A percentile compares a stretch with the other conserved stretches of the same genome.
These are phyloP conservation scores for Pseudoneurospora amorphoporcata DNA, from an alignment of 495 filamentous ascomycete species.

Conservation along the genomic window DNA sequence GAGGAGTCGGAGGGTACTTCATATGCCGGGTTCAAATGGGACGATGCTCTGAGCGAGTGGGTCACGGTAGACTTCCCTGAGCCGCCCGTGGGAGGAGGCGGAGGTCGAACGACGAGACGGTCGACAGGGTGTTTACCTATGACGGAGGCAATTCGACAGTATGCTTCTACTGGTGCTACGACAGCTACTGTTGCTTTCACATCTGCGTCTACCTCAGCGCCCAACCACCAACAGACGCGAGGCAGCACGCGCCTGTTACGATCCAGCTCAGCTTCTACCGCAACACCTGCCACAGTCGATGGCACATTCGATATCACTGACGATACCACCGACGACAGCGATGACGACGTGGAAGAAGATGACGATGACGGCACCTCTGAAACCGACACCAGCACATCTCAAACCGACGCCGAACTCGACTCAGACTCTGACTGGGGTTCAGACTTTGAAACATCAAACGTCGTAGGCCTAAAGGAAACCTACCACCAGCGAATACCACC, in stretches of 20 bases:
- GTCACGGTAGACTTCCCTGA: conserved; percentile 27
- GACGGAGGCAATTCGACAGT: background rate
- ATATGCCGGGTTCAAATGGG: conserved; percentile 36
- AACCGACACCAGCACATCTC: background rate
- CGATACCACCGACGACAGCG: background rate
- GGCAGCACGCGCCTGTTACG: background rate
- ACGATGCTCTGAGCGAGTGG: conserved; percentile 47
- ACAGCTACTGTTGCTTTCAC: background rate
- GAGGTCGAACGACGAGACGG: background rate
- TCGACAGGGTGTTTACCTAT: background rate
- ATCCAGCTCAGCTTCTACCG: background rate
- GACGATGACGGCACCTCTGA: background rate
- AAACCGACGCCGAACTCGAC: background rate
- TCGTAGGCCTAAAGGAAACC: background rate
- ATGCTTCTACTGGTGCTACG: background rate
- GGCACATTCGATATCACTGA: background rate
- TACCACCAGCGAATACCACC: background rate
- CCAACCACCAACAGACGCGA: background rate
- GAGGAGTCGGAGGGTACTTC: background rate
- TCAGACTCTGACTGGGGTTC: background rate
- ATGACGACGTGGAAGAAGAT: background rate
- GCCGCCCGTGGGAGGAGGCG: background rate
- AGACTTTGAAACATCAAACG: background rate
- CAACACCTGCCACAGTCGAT: background rate
- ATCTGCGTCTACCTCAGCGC: background rate